Conservation (phyloP, 768 basidiomycete genomes). For the Paxillus rubicundulus region DNA sequence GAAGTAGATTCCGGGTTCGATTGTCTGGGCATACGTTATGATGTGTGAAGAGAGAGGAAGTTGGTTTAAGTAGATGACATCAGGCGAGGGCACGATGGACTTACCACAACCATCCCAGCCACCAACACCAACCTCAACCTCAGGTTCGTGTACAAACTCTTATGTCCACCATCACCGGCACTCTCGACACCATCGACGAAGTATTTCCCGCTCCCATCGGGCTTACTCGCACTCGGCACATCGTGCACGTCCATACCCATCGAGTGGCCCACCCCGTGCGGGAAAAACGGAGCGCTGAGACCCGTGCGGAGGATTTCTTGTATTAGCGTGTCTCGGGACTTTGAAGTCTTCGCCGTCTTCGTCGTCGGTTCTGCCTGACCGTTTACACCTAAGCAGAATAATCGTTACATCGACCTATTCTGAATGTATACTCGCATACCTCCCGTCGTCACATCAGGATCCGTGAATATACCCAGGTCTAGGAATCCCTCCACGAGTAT, state of each 20-base stretch:
- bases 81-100: conserved; percentile 29
- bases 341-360: background rate
- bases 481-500: conserved; percentile 82
- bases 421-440: no score
- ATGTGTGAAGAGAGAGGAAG: background rate
- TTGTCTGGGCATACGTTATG: conserved; percentile 51
- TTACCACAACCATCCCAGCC: conserved; percentile 81
- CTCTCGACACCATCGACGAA: conserved; percentile 76
- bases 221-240: conserved; percentile 79
- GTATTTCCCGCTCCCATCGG: conserved; percentile 48
- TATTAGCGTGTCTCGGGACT: conserved; percentile 15
- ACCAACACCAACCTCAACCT: conserved; percentile 73
- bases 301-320: conserved; percentile 73
- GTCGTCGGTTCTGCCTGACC: background rate
- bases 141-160: conserved; percentile 76
- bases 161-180: conserved; percentile 53
- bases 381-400: background rate
- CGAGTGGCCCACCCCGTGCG: conserved; percentile 89
- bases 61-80: background rate
- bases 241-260: conserved; percentile 95
- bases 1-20: conserved; percentile 91
- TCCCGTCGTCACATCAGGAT: conserved; percentile 40
- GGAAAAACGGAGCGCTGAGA: conserved; percentile 84
- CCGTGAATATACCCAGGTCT: conserved; percentile 81
- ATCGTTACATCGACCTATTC: no score